A percentile compares a stretch with the other conserved stretches of the same genome.
Evolutionary conservation across 208 protist species (phyloP).

Genomic region (Acanthamoeba comandoni): DNA sequence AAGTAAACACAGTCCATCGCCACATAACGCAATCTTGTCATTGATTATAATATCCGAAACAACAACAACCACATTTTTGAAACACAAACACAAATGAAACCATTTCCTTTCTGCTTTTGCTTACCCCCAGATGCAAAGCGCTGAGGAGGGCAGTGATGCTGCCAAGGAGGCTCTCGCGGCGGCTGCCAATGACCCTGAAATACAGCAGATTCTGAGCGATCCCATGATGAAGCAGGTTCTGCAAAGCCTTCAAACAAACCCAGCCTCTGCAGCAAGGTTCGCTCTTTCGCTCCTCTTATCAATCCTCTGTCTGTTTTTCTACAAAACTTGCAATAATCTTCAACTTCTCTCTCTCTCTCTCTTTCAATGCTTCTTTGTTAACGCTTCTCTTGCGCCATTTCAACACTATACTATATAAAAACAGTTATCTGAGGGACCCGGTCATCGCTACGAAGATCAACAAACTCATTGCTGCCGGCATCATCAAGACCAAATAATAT

Average conservation of each 20-base stretch:
- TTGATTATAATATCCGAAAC: no score
- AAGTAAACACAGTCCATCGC: no score
- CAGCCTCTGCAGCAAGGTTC: conserved; percentile 8
- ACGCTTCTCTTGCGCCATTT: neutral
- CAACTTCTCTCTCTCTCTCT: neutral
- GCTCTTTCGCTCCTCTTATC: no score
- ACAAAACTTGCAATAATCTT: no score
- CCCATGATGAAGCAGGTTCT: conserved; percentile 77
- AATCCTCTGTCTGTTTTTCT: no score
- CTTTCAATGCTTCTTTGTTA: neutral
- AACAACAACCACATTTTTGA: no score
- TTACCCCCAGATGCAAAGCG: no score
- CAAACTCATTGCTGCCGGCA: conserved; percentile 95
- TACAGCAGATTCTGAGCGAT: conserved; percentile 87
- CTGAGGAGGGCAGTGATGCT: conserved; percentile 80
- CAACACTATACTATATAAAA: neutral
- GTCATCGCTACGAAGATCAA: conserved; percentile 93
- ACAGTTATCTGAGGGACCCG: conserved; percentile 91
- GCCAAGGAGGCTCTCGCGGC: conserved; percentile 91
- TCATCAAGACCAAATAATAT: conserved; percentile 88
- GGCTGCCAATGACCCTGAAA: conserved; percentile 95
- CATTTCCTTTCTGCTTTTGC: no score
- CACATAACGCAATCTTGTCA: no score
- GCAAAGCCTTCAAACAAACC: conserved; percentile 33
- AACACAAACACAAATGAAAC: no score